These are phyloP conservation scores for Astragalus glycyphyllos DNA, from an alignment of 306 rosid species.

Conservation along the genomic window DNA sequence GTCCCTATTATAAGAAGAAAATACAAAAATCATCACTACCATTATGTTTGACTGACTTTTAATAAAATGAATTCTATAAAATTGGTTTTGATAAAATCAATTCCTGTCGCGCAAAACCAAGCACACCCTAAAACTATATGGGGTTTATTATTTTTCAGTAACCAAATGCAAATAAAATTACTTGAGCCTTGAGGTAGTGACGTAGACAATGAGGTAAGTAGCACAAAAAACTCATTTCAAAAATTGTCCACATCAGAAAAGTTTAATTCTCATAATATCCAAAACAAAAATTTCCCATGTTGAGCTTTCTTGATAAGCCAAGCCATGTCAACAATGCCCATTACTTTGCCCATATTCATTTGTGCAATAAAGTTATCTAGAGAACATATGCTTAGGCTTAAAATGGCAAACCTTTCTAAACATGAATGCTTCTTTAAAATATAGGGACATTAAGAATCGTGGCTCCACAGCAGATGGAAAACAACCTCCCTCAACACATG, in stretches of 20 bases:
- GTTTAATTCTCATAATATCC: constrained; percentile 31
- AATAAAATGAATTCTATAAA: too few relatives aligned
- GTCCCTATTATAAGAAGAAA: too few relatives aligned
- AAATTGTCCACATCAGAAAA: constrained; percentile 36
- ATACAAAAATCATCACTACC: too few relatives aligned
- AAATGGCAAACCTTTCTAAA: constrained; percentile 39
- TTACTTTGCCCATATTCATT: constrained; percentile 31
- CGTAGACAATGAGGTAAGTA: constrained; percentile 27
- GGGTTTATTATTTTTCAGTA: not conserved
- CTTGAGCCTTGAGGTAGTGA: constrained; percentile 6
- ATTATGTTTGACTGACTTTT: too few relatives aligned
- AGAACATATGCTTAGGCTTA: constrained; percentile 41
- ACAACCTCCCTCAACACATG: constrained; percentile 34
- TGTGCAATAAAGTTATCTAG: constrained; percentile 44
- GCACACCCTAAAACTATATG: not conserved
- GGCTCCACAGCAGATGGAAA: constrained; percentile 59
- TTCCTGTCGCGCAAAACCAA: too few relatives aligned
- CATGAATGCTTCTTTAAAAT: constrained; percentile 43
- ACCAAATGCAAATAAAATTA: not conserved
- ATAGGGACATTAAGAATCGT: constrained; percentile 35
- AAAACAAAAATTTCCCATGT: constrained; percentile 19
- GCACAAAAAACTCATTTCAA: constrained; percentile 32
- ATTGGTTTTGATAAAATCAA: too few relatives aligned
- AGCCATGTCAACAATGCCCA: constrained; percentile 41
- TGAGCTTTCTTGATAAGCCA: constrained; percentile 42